Conservation (phyloP, 176 grass and related monocot genomes). For the Bolboschoenus planiculmis region DNA sequence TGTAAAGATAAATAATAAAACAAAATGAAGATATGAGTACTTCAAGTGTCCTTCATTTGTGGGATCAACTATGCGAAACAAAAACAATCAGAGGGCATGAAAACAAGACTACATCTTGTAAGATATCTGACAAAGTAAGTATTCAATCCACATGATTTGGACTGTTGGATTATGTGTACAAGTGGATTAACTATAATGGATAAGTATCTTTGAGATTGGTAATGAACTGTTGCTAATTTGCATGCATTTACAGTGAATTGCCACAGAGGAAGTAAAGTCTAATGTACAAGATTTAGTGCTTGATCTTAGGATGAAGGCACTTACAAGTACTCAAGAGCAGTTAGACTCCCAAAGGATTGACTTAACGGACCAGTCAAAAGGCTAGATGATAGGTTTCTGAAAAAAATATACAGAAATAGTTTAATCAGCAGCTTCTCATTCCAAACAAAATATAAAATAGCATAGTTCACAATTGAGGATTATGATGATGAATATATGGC, state of each 20-base stretch:
- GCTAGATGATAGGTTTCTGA: conserved; percentile 38
- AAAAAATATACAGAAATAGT: background rate
- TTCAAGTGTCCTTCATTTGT: background rate
- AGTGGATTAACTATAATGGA: too few species aligned
- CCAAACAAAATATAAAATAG: background rate
- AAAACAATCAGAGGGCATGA: background rate
- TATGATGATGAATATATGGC: background rate
- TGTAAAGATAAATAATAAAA: background rate
- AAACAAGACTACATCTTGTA: background rate
- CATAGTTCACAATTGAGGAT: background rate
- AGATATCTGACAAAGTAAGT: background rate
- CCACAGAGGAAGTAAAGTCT: too few species aligned
- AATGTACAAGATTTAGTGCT: background rate
- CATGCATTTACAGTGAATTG: too few species aligned
- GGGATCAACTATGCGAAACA: background rate
- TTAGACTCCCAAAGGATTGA: conserved; percentile 24
- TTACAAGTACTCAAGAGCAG: conserved; percentile 32
- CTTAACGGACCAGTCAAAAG: conserved; percentile 24
- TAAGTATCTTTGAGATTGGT: too few species aligned
- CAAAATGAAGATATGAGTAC: background rate
- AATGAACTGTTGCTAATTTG: too few species aligned
- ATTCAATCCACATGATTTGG: too few species aligned
- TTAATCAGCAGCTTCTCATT: background rate
- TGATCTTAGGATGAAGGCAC: background rate
- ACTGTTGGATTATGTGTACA: too few species aligned